Evolutionary conservation across 768 basidiomycete species (phyloP).

Genomic region (Tephrocybe sp.): DNA sequence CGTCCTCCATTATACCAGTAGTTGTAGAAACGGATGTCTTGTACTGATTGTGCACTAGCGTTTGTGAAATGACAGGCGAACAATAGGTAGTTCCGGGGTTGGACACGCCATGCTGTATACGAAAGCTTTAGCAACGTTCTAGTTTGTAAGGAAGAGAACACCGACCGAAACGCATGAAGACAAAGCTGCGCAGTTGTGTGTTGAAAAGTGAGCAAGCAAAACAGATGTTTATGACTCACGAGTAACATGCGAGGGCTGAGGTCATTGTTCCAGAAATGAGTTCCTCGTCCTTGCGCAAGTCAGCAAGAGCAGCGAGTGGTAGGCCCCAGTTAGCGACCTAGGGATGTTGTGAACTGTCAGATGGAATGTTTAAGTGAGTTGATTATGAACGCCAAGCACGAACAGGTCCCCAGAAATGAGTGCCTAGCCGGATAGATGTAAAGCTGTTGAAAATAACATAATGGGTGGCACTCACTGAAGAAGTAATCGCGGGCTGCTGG

Average conservation of each 20-base stretch:
- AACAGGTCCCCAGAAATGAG: slow-evolving; percentile 98
- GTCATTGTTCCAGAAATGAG: slow-evolving; percentile 98
- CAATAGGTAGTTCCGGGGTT: slow-evolving; percentile 93
- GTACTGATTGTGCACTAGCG: slow-evolving; percentile 77
- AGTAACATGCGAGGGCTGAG: slow-evolving; percentile 83
- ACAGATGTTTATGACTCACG: slow-evolving; percentile 60
- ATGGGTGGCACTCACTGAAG: slow-evolving; percentile 65
- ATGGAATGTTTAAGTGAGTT: slow-evolving; percentile 1
- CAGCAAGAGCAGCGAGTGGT: slow-evolving; percentile 88
- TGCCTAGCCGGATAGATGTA: slow-evolving; percentile 56
- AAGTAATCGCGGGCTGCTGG: slow-evolving; percentile 93
- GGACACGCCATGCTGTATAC: slow-evolving; percentile 82
- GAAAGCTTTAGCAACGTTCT: slow-evolving; percentile 2
- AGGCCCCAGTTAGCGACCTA: slow-evolving; percentile 99
- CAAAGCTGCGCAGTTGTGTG: slow-evolving; percentile 42
- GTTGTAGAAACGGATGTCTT: slow-evolving; percentile 82
- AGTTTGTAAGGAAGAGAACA: slow-evolving; percentile 1
- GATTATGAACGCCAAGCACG: slow-evolving; percentile 33
- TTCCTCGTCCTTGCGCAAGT: slow-evolving; percentile 92
- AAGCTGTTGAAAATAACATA: slow-evolving; percentile 1
- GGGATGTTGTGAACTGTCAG: background rate
- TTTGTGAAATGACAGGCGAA: slow-evolving; percentile 95
- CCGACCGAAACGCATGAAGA: slow-evolving; percentile 95
- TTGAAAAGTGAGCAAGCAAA: slow-evolving; percentile 11
- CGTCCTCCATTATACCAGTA: slow-evolving; percentile 91